Evolutionary conservation across 2,329 filamentous ascomycete species (phyloP), one percentile per base, ranked within the genome.

Genomic region (Pseudocercospora eumusae): DNA sequence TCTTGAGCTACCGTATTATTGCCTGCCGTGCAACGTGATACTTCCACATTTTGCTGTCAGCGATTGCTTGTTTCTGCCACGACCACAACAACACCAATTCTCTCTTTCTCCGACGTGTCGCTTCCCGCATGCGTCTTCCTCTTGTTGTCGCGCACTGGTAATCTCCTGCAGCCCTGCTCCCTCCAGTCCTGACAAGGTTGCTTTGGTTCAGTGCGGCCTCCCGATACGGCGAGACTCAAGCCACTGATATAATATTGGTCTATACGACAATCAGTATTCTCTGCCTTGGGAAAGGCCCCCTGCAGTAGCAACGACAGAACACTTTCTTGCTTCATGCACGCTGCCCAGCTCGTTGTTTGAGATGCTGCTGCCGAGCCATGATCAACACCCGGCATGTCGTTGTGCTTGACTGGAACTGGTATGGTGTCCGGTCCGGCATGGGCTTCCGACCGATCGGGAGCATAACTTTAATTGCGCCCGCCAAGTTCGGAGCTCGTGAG

Each of bases 1-100:
- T 25, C 21, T 25, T 47, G 45, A 33, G 33, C 52, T 63, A n/a
- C n/a, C n/a, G n/a, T n/a, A n/a, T n/a, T n/a, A 59, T 63, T 53
- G 61, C 15, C 56, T 59, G 61, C 25, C 10, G 61, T 63, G 56
- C 45, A 56, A 59, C 57, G 61, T 44, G 52, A 40, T 18, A 54
- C 57, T 23, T 50, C 57, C 57, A 63, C 57, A 56, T 49, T 40
- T 28, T 54, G 52, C 52, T 31, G 49, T n/a, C 49, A 18, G 8
- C 49, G 13, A 31, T 27, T 47, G 44, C 44, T 47, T 47, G 20
- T 47, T 47, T 25, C 20, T 47, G 44, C 44, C 44, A 47, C 20
- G n/a, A n/a, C 42, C 21, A 3, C 42, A 33, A 33, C 31, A 20
- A 11, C 9, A 9, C 1, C 47, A 52, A 52, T 28, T 52, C 47